Conservation (phyloP, 164 flowering plant species). For the Aristolochia fimbriata region DNA sequence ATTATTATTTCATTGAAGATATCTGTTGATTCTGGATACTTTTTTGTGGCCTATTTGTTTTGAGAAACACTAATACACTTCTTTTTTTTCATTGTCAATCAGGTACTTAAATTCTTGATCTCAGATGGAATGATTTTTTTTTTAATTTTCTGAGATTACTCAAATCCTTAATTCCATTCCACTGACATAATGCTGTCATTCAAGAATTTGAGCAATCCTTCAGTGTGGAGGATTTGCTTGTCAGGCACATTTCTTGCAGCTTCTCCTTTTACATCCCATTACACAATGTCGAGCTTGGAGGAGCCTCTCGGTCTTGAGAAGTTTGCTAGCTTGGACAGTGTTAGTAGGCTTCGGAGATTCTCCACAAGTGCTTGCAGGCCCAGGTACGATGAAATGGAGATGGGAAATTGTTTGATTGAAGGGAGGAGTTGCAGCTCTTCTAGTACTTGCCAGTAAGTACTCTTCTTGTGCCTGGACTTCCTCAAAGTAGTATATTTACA, state of each 20-base stretch:
- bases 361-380: conserved; percentile 67
- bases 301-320: conserved; percentile 74
- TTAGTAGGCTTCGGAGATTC: conserved; percentile 56
- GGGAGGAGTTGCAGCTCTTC: conserved; percentile 80
- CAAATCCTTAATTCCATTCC: conserved; percentile 3
- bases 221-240: conserved; percentile 15
- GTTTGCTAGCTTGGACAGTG: conserved; percentile 51
- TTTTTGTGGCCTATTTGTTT: too few relatives aligned
- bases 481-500: not conserved
- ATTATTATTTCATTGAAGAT: too few relatives aligned
- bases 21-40: too few relatives aligned
- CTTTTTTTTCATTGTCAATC: not conserved
- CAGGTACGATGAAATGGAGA: conserved; percentile 42
- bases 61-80: too few relatives aligned
- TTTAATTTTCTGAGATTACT: conserved; percentile 3
- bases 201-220: conserved; percentile 16
- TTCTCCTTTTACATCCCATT: conserved; percentile 14
- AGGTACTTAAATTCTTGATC: conserved; percentile 7
- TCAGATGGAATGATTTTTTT: conserved; percentile 1
- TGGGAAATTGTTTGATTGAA: conserved; percentile 70
- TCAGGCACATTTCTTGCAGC: conserved; percentile 17
- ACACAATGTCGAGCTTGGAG: conserved; percentile 86
- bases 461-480: not conserved
- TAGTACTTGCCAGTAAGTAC: conserved; percentile 61
- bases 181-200: conserved; percentile 15